phyloP scores from a whole-genome alignment of 306 rosid species.

The Fragaria iinumae region DNA sequence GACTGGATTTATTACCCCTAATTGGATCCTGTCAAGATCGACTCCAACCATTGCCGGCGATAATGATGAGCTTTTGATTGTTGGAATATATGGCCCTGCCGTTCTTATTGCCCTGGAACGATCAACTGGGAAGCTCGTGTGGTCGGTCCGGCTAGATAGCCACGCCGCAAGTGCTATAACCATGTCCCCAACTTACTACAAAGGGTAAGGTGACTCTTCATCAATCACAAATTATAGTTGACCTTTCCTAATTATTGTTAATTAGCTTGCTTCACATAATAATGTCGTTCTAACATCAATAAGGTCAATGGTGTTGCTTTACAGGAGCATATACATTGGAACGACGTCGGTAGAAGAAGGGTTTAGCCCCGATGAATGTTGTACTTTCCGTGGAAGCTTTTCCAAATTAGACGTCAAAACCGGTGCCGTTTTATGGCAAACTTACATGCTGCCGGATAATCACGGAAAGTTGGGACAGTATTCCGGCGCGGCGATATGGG shows the following conservation, averaged over 20 bases:
- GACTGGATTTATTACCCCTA: constrained; percentile 26
- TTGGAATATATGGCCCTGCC: constrained; percentile 58
- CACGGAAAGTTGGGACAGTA: constrained; percentile 26
- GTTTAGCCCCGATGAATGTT: constrained; percentile 32
- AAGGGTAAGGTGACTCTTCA: constrained; percentile 33
- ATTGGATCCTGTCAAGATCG: constrained; percentile 41
- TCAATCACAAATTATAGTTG: not conserved
- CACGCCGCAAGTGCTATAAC: constrained; percentile 33
- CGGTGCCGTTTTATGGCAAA: constrained; percentile 50
- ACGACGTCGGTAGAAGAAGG: constrained; percentile 45
- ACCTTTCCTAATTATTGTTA: not conserved
- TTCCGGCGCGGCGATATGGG: constrained; percentile 68
- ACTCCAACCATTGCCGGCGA: constrained; percentile 43
- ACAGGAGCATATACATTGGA: constrained; percentile 37
- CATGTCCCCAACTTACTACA: constrained; percentile 61
- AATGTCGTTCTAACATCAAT: not conserved
- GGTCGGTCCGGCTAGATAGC: constrained; percentile 44
- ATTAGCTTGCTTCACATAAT: not conserved
- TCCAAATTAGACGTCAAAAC: constrained; percentile 29
- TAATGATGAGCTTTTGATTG: constrained; percentile 26
- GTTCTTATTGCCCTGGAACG: constrained; percentile 44
- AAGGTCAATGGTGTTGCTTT: not conserved
- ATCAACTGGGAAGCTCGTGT: constrained; percentile 42
- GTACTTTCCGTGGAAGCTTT: constrained; percentile 60
- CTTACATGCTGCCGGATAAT: constrained; percentile 57